phyloP scores from a whole-genome alignment of 1,284 basidiomycete genomes.

The Pseudozyma sp. region DNA sequence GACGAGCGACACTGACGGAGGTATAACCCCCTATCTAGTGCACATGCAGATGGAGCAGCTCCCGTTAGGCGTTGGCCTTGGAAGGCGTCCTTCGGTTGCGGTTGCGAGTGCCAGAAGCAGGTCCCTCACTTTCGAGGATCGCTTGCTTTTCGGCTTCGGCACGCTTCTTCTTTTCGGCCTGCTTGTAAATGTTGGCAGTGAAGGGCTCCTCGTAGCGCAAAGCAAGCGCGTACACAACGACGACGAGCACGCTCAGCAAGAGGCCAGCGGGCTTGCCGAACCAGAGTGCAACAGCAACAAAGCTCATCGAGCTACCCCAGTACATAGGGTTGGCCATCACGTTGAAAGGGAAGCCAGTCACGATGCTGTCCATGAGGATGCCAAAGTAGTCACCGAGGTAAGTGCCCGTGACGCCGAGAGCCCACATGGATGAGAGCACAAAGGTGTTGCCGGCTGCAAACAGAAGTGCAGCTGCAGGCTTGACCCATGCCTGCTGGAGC shows the following conservation, averaged over 20 bases:
- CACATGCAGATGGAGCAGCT: neutral
- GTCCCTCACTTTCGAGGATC: conserved; percentile 40
- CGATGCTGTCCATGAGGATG: conserved; percentile 88
- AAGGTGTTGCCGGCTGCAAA: conserved; percentile 73
- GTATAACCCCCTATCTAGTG: no score
- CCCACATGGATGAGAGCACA: conserved; percentile 89
- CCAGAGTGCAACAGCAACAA: conserved; percentile 66
- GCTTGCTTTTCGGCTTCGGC: conserved; percentile 35
- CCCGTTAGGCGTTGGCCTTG: conserved; percentile 28
- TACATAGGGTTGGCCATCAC: conserved; percentile 95
- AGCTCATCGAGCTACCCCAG: conserved; percentile 66
- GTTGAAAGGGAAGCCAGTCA: conserved; percentile 91
- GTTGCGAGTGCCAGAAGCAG: conserved; percentile 52
- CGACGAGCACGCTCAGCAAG: conserved; percentile 63
- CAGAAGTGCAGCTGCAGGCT: conserved; percentile 76
- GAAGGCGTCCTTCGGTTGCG: conserved; percentile 38
- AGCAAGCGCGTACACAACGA: conserved; percentile 61
- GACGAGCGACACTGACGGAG: no score
- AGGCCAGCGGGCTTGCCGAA: conserved; percentile 67
- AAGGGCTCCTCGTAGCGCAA: conserved; percentile 67
- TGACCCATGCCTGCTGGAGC: conserved; percentile 74
- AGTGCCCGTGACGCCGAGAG: conserved; percentile 86
- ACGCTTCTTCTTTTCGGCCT: conserved; percentile 59
- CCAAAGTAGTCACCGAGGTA: conserved; percentile 95
- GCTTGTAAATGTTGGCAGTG: conserved; percentile 64